Evolutionary conservation across 2,329 filamentous ascomycete species (phyloP).

Genomic region (Truncatella angustata): DNA sequence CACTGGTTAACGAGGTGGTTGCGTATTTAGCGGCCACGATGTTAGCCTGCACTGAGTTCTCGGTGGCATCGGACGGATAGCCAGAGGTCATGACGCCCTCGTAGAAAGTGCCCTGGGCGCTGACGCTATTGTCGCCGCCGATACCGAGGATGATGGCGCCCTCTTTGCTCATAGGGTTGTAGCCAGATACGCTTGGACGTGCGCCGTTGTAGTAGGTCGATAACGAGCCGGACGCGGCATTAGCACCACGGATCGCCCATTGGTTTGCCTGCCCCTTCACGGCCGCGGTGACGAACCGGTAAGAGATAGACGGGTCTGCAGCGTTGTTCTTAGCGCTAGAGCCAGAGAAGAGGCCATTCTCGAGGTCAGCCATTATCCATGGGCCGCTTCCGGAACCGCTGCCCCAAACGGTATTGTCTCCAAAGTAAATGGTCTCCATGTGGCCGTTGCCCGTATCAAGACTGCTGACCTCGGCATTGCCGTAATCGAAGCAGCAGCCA

Average conservation of each 20-base stretch:
- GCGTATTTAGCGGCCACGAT: constrained; percentile 60
- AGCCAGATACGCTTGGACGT: constrained; percentile 50
- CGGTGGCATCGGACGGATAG: constrained; percentile 58
- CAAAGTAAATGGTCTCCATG: constrained; percentile 70
- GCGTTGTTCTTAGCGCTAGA: constrained; percentile 42
- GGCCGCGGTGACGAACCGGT: constrained; percentile 55
- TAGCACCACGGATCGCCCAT: constrained; percentile 60
- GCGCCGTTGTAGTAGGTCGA: constrained; percentile 58
- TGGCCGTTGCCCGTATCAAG: constrained; percentile 58
- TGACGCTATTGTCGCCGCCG: constrained; percentile 62
- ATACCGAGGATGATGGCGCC: constrained; percentile 68
- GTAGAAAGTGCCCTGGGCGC: constrained; percentile 62
- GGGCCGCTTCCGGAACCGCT: constrained; percentile 57
- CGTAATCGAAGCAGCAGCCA: constrained; percentile 57
- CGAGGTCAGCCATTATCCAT: constrained; percentile 69
- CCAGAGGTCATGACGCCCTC: constrained; percentile 64
- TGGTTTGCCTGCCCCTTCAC: constrained; percentile 55
- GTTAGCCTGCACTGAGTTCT: constrained; percentile 57
- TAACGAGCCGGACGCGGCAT: constrained; percentile 52
- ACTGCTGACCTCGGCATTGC: constrained; percentile 53
- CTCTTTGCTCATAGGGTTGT: constrained; percentile 64
- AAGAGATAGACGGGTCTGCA: constrained; percentile 48
- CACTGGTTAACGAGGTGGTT: constrained; percentile 44
- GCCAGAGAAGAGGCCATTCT: constrained; percentile 65
- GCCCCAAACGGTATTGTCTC: constrained; percentile 53